phyloP scores from a whole-genome alignment of 306 rosid genomes.

The Malus domestica region DNA sequence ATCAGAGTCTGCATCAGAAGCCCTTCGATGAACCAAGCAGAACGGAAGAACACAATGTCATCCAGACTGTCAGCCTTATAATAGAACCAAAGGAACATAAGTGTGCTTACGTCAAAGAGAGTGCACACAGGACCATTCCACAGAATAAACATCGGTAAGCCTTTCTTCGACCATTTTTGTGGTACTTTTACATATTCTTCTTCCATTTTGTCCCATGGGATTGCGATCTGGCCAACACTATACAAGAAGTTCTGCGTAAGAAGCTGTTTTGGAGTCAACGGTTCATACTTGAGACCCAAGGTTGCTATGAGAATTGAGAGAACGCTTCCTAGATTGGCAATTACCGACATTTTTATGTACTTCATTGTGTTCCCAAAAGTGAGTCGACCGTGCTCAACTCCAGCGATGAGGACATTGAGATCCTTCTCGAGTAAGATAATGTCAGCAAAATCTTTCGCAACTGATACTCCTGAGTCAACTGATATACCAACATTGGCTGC shows the following conservation, averaged over 20 bases:
- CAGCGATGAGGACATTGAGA: conserved; percentile 67
- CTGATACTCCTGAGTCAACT: conserved; percentile 74
- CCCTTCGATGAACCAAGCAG: conserved; percentile 85
- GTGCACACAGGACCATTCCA: conserved; percentile 87
- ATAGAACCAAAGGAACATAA: conserved; percentile 52
- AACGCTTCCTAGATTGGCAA: conserved; percentile 69
- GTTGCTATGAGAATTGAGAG: conserved; percentile 64
- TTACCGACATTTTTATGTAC: conserved; percentile 70
- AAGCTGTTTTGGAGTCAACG: conserved; percentile 60
- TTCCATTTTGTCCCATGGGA: conserved; percentile 66
- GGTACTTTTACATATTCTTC: conserved; percentile 56
- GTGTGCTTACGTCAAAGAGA: conserved; percentile 52
- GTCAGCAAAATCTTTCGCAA: conserved; percentile 80
- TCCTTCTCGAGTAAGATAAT: conserved; percentile 81
- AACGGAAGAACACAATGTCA: conserved; percentile 40
- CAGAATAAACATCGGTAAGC: conserved; percentile 52
- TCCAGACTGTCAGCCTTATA: conserved; percentile 13
- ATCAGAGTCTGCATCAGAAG: conserved; percentile 75
- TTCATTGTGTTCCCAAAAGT: conserved; percentile 84
- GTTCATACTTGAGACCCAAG: conserved; percentile 47
- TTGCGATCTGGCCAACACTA: conserved; percentile 66
- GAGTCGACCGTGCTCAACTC: conserved; percentile 75
- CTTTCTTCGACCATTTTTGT: conserved; percentile 51
- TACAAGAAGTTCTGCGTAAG: conserved; percentile 70
- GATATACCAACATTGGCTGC: conserved; percentile 80